Conservation (phyloP, 2,329 filamentous ascomycete genomes). For the Cytospora piceicola region DNA sequence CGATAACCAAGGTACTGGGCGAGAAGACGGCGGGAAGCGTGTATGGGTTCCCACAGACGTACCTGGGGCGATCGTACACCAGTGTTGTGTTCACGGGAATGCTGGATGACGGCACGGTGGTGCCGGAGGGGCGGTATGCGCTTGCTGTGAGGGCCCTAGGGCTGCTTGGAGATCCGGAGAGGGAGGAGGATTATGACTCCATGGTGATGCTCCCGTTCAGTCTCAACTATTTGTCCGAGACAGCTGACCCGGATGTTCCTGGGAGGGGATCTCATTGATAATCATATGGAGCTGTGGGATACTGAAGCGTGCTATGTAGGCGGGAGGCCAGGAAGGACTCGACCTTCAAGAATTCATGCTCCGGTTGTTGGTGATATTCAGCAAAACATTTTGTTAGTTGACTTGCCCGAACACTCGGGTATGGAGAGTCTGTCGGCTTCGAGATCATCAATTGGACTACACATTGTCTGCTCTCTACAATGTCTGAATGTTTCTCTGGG, state of each 20-base stretch:
- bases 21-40: conserved; percentile 33
- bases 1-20: conserved; percentile 32
- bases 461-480: too few species aligned
- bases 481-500: too few species aligned
- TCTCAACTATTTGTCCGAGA: conserved; percentile 4
- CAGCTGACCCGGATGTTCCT: background rate
- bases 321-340: background rate
- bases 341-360: background rate
- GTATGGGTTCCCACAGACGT: conserved; percentile 31
- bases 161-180: conserved; percentile 35
- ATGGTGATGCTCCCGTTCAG: conserved; percentile 6
- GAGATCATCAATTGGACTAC: too few species aligned
- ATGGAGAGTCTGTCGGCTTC: too few species aligned
- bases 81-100: conserved; percentile 33
- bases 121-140: conserved; percentile 35
- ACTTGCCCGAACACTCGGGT: too few species aligned
- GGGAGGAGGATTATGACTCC: conserved; percentile 35
- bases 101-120: conserved; percentile 33
- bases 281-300: background rate
- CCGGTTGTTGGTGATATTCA: too few species aligned
- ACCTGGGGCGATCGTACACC: conserved; percentile 18
- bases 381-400: too few species aligned
- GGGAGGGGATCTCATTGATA: background rate
- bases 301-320: background rate
- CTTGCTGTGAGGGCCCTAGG: conserved; percentile 35